Evolutionary conservation across 169 alveolate genomes (phyloP).

Genomic region (Pseudocohnilembus persalinus): DNA sequence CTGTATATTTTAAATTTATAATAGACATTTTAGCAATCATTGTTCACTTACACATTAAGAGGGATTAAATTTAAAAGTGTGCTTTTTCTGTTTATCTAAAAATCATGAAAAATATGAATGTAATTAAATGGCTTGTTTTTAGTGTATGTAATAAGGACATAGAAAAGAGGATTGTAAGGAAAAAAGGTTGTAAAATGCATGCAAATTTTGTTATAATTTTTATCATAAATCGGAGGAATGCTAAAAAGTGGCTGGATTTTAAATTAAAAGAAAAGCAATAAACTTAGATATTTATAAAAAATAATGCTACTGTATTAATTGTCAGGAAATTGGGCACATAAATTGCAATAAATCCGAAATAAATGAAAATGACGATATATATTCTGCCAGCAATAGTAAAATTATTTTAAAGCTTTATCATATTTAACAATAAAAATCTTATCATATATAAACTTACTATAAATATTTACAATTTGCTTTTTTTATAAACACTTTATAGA

Average conservation of each 20-base stretch:
- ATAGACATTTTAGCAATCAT: conserved; percentile 14
- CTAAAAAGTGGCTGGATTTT: no score
- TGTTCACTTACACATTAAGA: conserved; percentile 2
- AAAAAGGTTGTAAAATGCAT: no score
- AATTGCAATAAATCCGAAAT: background rate
- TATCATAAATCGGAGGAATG: background rate
- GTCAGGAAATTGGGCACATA: background rate
- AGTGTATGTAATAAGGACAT: conserved; percentile 27
- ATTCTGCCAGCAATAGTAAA: no score
- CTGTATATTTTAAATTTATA: background rate
- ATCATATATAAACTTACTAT: no score
- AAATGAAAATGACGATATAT: no score
- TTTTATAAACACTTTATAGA: no score
- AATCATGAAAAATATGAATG: conserved; percentile 13
- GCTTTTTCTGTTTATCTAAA: conserved; percentile 11
- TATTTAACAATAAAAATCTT: no score
- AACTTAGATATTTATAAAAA: background rate
- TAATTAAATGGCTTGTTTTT: conserved; percentile 20
- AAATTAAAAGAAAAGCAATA: no score
- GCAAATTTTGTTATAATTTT: background rate
- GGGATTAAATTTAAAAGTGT: background rate
- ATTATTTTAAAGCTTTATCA: no score
- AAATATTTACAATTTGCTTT: no score
- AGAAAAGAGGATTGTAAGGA: conserved; percentile 32
- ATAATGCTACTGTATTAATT: background rate